phyloP scores from a whole-genome alignment of 306 rosid genomes.

The Quercus parvula region DNA sequence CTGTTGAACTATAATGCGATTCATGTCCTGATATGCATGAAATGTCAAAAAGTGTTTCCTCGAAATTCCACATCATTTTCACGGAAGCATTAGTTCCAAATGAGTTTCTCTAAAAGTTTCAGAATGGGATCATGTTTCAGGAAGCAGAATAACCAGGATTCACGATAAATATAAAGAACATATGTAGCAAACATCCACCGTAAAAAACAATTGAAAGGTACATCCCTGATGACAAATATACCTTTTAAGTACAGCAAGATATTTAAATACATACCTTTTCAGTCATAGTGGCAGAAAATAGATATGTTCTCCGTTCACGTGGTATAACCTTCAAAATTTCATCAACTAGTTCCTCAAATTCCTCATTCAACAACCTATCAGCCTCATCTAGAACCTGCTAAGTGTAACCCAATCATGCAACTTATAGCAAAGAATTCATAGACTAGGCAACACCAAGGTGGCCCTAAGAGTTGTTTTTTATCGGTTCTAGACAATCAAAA shows the following conservation, averaged over 20 bases:
- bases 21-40: not conserved
- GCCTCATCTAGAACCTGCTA: conserved; percentile 93
- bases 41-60: not conserved
- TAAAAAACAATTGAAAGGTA: too few relatives aligned
- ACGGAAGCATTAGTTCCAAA: too few relatives aligned
- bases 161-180: too few relatives aligned
- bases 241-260: not conserved
- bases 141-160: too few relatives aligned
- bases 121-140: not conserved
- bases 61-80: not conserved
- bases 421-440: not conserved
- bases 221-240: not conserved
- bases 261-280: conserved; percentile 50
- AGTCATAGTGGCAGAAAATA: conserved; percentile 97
- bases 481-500: conserved; percentile 1
- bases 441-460: too few relatives aligned
- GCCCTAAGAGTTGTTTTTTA: not conserved
- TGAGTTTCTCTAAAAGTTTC: not conserved
- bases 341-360: conserved; percentile 73
- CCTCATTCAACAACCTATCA: conserved; percentile 80
- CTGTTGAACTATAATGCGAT: not conserved
- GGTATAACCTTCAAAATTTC: conserved; percentile 72
- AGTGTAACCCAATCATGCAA: conserved; percentile 21
- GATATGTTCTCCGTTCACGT: conserved; percentile 70
- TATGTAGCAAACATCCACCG: too few relatives aligned